Conservation (phyloP, 164 flowering plant genomes). For the Platanus orientalis region DNA sequence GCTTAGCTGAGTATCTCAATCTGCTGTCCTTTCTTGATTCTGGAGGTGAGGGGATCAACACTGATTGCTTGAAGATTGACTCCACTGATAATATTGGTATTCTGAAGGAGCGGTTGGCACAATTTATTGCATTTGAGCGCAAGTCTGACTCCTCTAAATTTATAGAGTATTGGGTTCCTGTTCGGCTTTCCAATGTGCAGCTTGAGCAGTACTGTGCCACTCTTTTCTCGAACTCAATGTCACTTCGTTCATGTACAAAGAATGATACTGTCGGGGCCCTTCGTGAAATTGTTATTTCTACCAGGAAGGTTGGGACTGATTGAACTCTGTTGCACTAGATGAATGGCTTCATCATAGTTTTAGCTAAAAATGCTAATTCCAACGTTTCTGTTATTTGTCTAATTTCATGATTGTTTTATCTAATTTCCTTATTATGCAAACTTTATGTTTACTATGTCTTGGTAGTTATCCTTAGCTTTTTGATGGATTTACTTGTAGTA, state of each 20-base stretch:
- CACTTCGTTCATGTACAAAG: constrained; percentile 56
- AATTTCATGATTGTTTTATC: neutral
- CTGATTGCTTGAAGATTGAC: constrained; percentile 14
- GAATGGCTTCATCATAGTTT: neutral
- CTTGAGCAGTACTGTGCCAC: constrained; percentile 85
- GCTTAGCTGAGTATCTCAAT: constrained; percentile 34
- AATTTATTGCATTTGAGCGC: constrained; percentile 35
- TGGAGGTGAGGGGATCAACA: constrained; percentile 8
- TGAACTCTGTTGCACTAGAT: neutral
- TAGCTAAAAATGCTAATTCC: neutral
- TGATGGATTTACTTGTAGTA: constrained; percentile 4
- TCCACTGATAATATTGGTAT: constrained; percentile 25
- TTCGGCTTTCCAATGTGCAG: constrained; percentile 62
- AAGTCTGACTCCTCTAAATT: constrained; percentile 52
- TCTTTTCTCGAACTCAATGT: constrained; percentile 44
- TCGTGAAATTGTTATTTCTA: constrained; percentile 47
- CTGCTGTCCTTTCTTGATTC: constrained; percentile 49
- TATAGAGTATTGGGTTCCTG: constrained; percentile 91
- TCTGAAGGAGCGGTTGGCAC: constrained; percentile 48
- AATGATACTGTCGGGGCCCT: constrained; percentile 61
- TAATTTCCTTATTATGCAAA: neutral
- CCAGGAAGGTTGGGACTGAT: constrained; percentile 53
- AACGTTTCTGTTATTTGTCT: neutral
- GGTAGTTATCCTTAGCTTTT: neutral
- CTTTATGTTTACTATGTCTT: neutral